Evolutionary conservation across 2,329 filamentous ascomycete genomes (phyloP).

Genomic region (Stenocarpella maydis): DNA sequence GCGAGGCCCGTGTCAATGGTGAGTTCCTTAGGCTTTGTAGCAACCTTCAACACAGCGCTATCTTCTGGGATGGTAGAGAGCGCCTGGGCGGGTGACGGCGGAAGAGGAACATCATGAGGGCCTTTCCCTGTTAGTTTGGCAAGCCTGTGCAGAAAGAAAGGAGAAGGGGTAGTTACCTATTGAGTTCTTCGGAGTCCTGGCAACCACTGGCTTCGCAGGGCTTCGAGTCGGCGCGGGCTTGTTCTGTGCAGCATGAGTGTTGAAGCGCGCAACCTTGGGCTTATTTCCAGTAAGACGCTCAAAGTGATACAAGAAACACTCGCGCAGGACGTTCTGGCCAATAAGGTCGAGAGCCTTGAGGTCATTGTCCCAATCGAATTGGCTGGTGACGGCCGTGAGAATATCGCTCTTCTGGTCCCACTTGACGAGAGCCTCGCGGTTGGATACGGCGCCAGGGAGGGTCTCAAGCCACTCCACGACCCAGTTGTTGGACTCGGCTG

Average conservation of each 20-base stretch:
- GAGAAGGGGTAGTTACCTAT: background rate
- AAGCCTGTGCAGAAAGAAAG: background rate
- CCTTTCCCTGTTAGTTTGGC: background rate
- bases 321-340: conserved; percentile 30
- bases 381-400: conserved; percentile 26
- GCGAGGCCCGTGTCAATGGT: background rate
- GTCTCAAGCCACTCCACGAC: conserved; percentile 37
- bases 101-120: background rate
- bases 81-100: background rate
- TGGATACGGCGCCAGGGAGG: conserved; percentile 15
- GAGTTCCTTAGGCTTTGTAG: background rate
- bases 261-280: conserved; percentile 7
- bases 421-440: conserved; percentile 21
- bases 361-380: conserved; percentile 20
- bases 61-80: conserved; percentile 33
- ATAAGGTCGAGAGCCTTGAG: conserved; percentile 27
- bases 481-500: conserved; percentile 39
- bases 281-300: conserved; percentile 25
- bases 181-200: background rate
- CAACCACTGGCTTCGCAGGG: background rate
- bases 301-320: conserved; percentile 26
- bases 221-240: background rate
- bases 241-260: conserved; percentile 2
- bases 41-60: background rate
- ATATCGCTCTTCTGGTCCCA: conserved; percentile 30